phyloP scores from a whole-genome alignment of 805 yeast genomes.

The Zygosaccharomyces bailii region DNA sequence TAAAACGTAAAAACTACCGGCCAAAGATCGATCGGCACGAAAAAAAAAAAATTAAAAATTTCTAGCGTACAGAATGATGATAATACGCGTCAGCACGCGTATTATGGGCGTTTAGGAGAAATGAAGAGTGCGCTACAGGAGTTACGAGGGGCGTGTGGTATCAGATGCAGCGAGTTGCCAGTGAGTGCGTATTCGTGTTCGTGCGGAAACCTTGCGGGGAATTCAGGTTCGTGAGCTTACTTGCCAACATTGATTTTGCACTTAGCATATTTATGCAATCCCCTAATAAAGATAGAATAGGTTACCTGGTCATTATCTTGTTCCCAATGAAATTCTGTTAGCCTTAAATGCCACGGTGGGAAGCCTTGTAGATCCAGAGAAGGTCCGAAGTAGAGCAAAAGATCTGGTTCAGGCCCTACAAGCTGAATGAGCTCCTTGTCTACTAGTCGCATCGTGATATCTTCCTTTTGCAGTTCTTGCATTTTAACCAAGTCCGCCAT shows the following conservation, averaged over 20 bases:
- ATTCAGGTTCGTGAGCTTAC: constrained; percentile 30
- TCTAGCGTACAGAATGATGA: constrained; percentile 1
- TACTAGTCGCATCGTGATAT: constrained; percentile 70
- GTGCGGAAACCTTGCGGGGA: neutral
- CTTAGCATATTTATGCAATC: constrained; percentile 67
- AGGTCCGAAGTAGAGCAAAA: constrained; percentile 82
- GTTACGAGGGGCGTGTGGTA: neutral
- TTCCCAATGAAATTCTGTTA: constrained; percentile 88
- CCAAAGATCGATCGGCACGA: constrained; percentile 9
- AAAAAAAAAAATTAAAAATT: constrained; percentile 5
- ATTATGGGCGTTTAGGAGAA: neutral
- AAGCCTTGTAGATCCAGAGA: constrained; percentile 83
- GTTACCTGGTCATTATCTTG: constrained; percentile 77
- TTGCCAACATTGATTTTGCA: constrained; percentile 90
- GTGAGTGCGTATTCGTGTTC: neutral
- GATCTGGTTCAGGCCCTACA: constrained; percentile 91
- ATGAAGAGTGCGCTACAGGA: constrained; percentile 6
- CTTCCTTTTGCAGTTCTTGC: constrained; percentile 57
- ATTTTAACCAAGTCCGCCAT: constrained; percentile 70
- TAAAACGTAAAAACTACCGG: constrained; percentile 4
- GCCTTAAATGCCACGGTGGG: constrained; percentile 96
- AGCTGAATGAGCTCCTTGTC: constrained; percentile 70
- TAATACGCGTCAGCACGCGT: constrained; percentile 8
- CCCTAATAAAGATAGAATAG: constrained; percentile 79
- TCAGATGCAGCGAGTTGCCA: constrained; percentile 5